These are phyloP conservation scores for Boletus speciosus DNA, from an alignment of 768 basidiomycete species.

Conservation along the genomic window DNA sequence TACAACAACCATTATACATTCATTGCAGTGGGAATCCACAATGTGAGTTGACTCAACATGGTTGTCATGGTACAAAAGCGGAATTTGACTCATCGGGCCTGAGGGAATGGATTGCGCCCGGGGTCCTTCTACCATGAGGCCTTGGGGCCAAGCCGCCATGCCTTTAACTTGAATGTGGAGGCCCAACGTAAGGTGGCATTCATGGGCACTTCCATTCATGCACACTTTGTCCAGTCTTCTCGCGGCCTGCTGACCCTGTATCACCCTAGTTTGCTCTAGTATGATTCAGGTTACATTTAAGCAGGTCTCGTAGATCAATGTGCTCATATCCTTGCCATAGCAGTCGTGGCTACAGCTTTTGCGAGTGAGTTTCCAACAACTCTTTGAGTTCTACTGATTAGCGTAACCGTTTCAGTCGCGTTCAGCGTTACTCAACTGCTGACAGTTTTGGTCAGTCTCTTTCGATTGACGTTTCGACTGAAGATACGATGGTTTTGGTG, in stretches of 20 bases:
- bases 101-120: too few species aligned
- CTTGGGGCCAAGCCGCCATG: too few species aligned
- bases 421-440: not conserved
- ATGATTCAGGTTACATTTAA: not conserved
- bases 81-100: too few species aligned
- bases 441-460: not conserved
- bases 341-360: not conserved
- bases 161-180: not conserved
- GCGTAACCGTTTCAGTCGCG: not conserved
- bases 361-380: not conserved
- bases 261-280: not conserved
- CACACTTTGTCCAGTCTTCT: not conserved
- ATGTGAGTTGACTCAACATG: too few species aligned
- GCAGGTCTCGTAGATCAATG: not conserved
- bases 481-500: constrained; percentile 13
- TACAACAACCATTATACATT: too few species aligned
- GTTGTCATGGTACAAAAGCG: too few species aligned
- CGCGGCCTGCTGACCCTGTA: not conserved
- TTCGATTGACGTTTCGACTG: constrained; percentile 6
- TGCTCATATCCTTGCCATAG: not conserved
- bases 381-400: not conserved
- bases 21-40: too few species aligned
- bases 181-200: not conserved
- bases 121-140: too few species aligned
- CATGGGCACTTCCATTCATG: not conserved